phyloP scores from a whole-genome alignment of 1,139 yeast species.

The Meyerozyma sp. region DNA sequence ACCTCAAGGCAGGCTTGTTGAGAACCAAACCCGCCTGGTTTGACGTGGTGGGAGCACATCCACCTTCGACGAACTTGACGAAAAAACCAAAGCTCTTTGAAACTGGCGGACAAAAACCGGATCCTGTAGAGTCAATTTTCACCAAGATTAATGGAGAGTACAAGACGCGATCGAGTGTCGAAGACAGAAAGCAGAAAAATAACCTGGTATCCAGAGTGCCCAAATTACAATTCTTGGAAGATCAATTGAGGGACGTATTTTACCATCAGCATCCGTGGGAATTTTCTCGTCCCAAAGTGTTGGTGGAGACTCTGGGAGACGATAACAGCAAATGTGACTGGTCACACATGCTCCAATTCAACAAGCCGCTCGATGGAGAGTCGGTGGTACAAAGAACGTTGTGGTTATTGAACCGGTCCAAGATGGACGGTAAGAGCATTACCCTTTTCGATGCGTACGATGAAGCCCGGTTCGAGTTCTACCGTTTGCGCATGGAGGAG shows the following conservation, averaged over 20 bases:
- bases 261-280: conserved; percentile 98
- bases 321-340: conserved; percentile 61
- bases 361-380: conserved; percentile 84
- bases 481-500: conserved; percentile 76
- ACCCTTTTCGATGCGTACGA: conserved; percentile 69
- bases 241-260: conserved; percentile 72
- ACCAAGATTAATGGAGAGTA: conserved; percentile 17
- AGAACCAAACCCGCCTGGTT: conserved; percentile 80
- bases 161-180: conserved; percentile 45
- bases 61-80: conserved; percentile 66
- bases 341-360: conserved; percentile 68
- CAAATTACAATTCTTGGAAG: conserved; percentile 70
- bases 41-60: conserved; percentile 72
- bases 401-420: conserved; percentile 49
- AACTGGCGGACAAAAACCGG: conserved; percentile 18
- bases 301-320: conserved; percentile 69
- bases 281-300: conserved; percentile 82
- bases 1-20: conserved; percentile 60
- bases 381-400: conserved; percentile 88
- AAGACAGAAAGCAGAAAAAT: conserved; percentile 24
- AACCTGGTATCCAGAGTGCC: conserved; percentile 47
- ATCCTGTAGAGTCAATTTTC: conserved; percentile 23
- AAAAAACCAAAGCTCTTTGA: conserved; percentile 36
- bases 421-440: conserved; percentile 20
- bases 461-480: conserved; percentile 82